phyloP scores from a whole-genome alignment of 352 stramenopile genomes.

The Achlya hypogyna region DNA sequence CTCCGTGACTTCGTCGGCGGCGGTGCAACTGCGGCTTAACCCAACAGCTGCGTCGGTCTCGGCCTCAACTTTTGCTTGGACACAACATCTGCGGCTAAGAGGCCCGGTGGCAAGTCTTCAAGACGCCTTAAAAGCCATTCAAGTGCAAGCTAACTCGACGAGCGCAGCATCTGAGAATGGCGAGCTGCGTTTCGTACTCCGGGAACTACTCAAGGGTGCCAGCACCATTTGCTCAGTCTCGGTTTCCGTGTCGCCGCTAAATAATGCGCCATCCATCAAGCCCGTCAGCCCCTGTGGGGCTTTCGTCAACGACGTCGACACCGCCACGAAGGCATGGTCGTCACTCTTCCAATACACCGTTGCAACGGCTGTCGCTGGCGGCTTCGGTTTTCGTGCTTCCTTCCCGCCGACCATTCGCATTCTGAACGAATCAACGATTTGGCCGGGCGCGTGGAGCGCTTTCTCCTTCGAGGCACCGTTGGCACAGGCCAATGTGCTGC shows the following conservation, averaged over 20 bases:
- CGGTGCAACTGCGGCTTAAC: background rate
- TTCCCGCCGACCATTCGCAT: background rate
- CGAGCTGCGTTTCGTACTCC: background rate
- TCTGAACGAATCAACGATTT: background rate
- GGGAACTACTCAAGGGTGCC: background rate
- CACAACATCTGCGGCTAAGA: background rate
- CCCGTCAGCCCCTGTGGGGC: background rate
- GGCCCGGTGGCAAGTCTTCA: background rate
- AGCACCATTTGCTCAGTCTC: background rate
- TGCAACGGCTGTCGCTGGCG: background rate
- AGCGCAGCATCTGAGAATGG: background rate
- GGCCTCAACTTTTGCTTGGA: background rate
- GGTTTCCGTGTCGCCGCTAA: background rate
- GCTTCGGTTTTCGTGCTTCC: background rate
- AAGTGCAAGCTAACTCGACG: background rate
- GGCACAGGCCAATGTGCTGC: background rate
- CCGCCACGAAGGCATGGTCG: background rate
- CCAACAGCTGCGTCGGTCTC: background rate
- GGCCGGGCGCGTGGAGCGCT: background rate
- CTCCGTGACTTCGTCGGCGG: background rate
- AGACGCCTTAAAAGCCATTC: background rate
- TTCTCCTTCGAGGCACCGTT: background rate
- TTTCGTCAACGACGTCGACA: background rate
- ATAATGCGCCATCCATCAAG: background rate
- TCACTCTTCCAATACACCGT: background rate